Base-by-base conservation (phyloP, 257 asterid genomes). In the Solanum lycopersicoides region DNA sequence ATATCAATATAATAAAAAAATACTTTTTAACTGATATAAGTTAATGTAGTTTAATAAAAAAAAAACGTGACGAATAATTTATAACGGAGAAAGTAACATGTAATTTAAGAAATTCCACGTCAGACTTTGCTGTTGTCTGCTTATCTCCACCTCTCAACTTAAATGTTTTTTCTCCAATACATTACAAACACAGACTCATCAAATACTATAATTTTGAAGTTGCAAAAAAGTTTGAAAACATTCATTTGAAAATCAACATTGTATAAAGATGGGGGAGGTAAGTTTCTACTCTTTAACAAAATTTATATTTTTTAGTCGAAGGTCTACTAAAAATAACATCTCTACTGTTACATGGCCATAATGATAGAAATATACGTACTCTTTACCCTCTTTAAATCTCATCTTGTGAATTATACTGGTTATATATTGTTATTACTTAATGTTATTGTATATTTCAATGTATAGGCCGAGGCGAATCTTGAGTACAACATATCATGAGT, bases 341-440 rank as follows among this genome's bases (percentile, higher is more conserved):
- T 28, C 3, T 68, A 68, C 3, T 30, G 11, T 32, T 28, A 28
- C 0, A 69, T 1, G n/a, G 1, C 0, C 0, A 4, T 13, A 32
- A 15, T 6, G 12, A 1, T 71, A 30, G 10, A 32, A 16, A 32
- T 16, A 13, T 28, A 7, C 16, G 28, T 20, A 4, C 1, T 3
- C 0, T 68, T 3, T 68, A 30, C 2, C 23, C 1, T 68, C 1
- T 68, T 0, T 5, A 68, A 7, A 68, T 1, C 5, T 1, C 23
- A 28, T 5, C 1, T 28, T 30, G 20, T 68, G 16, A 15, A 68
- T 28, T 14, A 14, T 30, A 68, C 0, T 7, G 1, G 5, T 10
- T 63, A 3, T 65, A 11, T 25, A 68, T 68, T 68, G 16, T 25
- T 28, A 7, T 66, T 66, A 35, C n/a, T 35, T 35, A 35, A 25